Evolutionary conservation across 2,329 filamentous ascomycete genomes (phyloP), one percentile per base, ranked within the genome.

Genomic region (Daldinia eschscholtzii): DNA sequence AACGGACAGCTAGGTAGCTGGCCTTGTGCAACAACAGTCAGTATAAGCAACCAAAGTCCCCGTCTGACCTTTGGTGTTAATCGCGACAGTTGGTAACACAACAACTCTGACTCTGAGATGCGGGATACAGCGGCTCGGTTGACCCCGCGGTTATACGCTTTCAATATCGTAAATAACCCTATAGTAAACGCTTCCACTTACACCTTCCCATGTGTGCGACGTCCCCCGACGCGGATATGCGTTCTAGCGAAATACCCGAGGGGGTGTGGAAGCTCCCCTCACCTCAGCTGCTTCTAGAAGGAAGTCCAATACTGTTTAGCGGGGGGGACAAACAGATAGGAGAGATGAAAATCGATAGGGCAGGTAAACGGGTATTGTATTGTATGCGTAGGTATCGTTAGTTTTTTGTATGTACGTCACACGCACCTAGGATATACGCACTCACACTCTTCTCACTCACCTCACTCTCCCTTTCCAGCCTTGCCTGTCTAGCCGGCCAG

Each of bases 201-300:
- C 42, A 50, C 46, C 46, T 50, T 50, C 46, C 46, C n/a, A n/a
- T 50, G 15, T 3, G 26, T 50, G 18, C 30, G 2, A 33, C 46
- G 20, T 23, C 2, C 18, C 7, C 46, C 33, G 33, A 26, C 46
- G 15, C 46, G 46, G 15, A 30, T 9, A 18, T n/a, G 26, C 9
- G 46, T 50, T 50, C 7, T n/a, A 50, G 26, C 13, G 18, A 13
- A 12, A 52, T 18, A 7, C 1, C 28, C 26, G 15, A 18, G 12
- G 39, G 33, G 39, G 55, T 44, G 37, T 44, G 39, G 55, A 57
- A 57, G 37, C 20, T 55, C 26, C 20, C 37, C 39, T 57, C 23
- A 44, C 37, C 39, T 57, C 23, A 44, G 39, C 55, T 57, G 12
- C 39, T 57, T 57, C 55, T 57, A 57, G 55, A 57, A 57, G 23